Evolutionary conservation across 1,139 yeast species (phyloP), one percentile per base, ranked within the genome.

Genomic region (Saccharomyces hybrid): DNA sequence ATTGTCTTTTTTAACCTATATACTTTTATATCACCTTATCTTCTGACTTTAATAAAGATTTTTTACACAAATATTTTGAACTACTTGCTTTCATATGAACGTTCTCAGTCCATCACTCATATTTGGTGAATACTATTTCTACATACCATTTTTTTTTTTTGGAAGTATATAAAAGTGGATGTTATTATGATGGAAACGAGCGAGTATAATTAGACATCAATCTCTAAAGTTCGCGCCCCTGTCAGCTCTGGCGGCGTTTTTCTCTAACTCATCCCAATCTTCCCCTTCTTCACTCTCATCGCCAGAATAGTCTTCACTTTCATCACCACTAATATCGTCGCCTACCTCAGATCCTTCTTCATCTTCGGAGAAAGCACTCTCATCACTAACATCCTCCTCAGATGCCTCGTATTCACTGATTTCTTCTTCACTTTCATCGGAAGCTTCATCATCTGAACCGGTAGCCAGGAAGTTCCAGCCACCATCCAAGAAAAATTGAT

Each of bases 401-500:
- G 74, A 71, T 1, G 72, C 75, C 59, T 74, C 77, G 50, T 72
- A 73, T 53, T 74, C 77, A 49, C 75, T 71, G 19, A 69, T 60
- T 60, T 70, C 72, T 46, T 77, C 81, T 53, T 81, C 87, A 55
- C 72, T 71, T 54, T 79, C 84, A 52, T 79, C 82, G 41, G 80
- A 86, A 53, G 78, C 82, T 60, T 80, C 87, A 47, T 81, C 81
- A 54, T 81, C 86, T 9, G 86, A 84, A 47, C 79, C 82, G 32
- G 85, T 85, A 25, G 89, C 85, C 70, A 93, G 80, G 81, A 93
- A 89, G 47, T 83, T 80, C 99, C 99, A 93, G 54, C 99, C 98
- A 53, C 99, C 99, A 66, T 87, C 93, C 47, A 82, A 78, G 72
- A 91, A 93, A 74, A 93, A 93, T 68, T 89, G 95, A 69, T 89